phyloP scores from a whole-genome alignment of 306 rosid species.

The Amphicarpaea edgeworthii region DNA sequence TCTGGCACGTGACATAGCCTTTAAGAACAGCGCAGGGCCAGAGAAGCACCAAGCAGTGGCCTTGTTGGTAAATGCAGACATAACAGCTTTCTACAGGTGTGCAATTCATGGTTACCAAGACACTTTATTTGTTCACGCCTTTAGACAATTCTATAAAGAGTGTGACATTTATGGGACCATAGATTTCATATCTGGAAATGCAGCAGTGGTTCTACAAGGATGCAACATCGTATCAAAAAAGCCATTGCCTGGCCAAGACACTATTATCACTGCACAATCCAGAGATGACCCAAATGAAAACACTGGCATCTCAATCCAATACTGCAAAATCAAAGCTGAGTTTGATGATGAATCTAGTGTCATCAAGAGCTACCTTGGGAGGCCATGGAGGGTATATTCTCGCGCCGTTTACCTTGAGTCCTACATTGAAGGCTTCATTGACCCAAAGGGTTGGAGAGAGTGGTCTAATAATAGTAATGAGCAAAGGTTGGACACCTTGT shows the following conservation, averaged over 20 bases:
- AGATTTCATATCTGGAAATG: constrained; percentile 83
- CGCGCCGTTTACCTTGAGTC: constrained; percentile 60
- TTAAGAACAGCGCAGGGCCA: constrained; percentile 75
- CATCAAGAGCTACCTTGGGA: constrained; percentile 68
- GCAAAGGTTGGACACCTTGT: constrained; percentile 58
- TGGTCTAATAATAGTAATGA: constrained; percentile 53
- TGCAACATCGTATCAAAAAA: constrained; percentile 60
- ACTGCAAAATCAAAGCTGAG: constrained; percentile 61
- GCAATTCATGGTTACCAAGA: constrained; percentile 70
- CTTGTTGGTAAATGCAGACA: constrained; percentile 72
- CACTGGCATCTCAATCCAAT: constrained; percentile 81
- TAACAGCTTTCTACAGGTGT: constrained; percentile 66
- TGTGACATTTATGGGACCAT: constrained; percentile 81
- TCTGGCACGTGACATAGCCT: constrained; percentile 71
- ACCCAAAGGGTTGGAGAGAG: constrained; percentile 68
- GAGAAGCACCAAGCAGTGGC: constrained; percentile 79
- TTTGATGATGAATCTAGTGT: constrained; percentile 47
- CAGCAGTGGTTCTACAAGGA: constrained; percentile 73
- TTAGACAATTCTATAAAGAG: constrained; percentile 78
- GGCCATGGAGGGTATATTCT: constrained; percentile 74
- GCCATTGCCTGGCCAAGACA: constrained; percentile 70
- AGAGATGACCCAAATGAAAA: constrained; percentile 58
- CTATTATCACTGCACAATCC: constrained; percentile 67
- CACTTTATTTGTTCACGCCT: constrained; percentile 73
- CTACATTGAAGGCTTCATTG: constrained; percentile 65